phyloP scores from a whole-genome alignment of 2,329 filamentous ascomycete species.

The Acrocalymma vagum region DNA sequence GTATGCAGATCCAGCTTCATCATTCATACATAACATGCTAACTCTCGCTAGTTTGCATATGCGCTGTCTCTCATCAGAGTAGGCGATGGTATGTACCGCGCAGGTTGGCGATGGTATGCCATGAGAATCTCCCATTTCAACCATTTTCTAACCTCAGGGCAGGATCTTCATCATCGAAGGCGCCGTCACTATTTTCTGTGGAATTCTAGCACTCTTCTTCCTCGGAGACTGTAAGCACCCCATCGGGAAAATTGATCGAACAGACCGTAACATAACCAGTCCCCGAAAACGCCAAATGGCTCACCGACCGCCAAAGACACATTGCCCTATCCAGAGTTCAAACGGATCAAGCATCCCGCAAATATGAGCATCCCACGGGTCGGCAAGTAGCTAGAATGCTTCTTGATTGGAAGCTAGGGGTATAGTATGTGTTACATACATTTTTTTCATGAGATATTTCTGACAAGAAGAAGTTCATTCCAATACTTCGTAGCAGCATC shows the following conservation, averaged over 20 bases:
- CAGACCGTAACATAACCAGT: slow-evolving; percentile 16
- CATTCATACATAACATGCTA: slow-evolving; percentile 1
- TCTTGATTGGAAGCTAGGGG: slow-evolving; percentile 38
- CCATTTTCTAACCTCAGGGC: not conserved
- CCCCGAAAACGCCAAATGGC: slow-evolving; percentile 36
- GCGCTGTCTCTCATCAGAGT: slow-evolving; percentile 40
- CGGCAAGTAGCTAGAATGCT: slow-evolving; percentile 32
- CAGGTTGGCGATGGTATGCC: slow-evolving; percentile 36
- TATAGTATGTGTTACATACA: slow-evolving; percentile 24
- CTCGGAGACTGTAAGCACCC: slow-evolving; percentile 29
- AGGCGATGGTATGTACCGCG: slow-evolving; percentile 38
- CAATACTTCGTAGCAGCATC: slow-evolving; percentile 42
- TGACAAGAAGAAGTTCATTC: slow-evolving; percentile 23
- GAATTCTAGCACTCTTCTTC: slow-evolving; percentile 29
- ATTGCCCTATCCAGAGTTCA: slow-evolving; percentile 31
- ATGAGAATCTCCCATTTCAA: too few relatives aligned
- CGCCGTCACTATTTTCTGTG: slow-evolving; percentile 23
- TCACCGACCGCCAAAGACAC: slow-evolving; percentile 34
- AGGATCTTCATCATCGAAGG: slow-evolving; percentile 35
- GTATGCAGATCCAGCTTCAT: slow-evolving; percentile 14
- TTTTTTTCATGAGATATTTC: not conserved
- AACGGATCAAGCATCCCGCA: slow-evolving; percentile 31
- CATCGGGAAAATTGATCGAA: too few relatives aligned
- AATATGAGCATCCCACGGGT: slow-evolving; percentile 31
- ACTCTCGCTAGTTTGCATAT: slow-evolving; percentile 33